Percentiles rank a stretch among this genome's conserved stretches.
phyloP scores from a whole-genome alignment of 345 rosid genomes.

The Syzygium grande region DNA sequence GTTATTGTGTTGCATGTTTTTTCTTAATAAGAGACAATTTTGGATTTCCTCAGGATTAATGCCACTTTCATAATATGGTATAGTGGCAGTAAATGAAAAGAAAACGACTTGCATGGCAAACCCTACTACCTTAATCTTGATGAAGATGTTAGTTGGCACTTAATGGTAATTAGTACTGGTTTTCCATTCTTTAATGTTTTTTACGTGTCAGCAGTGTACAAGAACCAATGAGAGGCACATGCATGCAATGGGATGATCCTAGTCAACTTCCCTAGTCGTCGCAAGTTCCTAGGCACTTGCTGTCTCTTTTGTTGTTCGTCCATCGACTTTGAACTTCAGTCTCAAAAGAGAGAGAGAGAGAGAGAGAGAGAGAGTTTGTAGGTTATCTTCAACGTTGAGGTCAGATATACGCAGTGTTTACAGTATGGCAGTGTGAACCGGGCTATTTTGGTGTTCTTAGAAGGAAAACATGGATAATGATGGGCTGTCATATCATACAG shows the following conservation, averaged over 20 bases:
- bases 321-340: not conserved
- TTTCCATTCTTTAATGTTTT: not conserved
- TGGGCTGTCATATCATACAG: not conserved
- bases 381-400: not conserved
- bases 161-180: not conserved
- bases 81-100: not conserved
- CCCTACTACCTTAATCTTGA: not conserved
- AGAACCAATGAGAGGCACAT: not conserved
- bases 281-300: not conserved
- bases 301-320: not conserved
- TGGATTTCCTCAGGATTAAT: not conserved
- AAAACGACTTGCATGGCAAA: not conserved
- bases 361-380: not conserved
- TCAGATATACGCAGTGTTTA: not conserved
- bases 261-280: not conserved
- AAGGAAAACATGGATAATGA: not conserved
- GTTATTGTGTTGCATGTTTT: accelerated
- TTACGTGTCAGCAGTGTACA: not conserved
- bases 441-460: not conserved
- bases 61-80: not conserved
- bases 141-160: not conserved
- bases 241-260: not conserved
- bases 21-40: not conserved
- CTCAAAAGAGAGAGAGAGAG: not conserved
- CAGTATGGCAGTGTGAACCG: not conserved